These are phyloP conservation scores for Scopulariopsis brevicaulis DNA, from an alignment of 2,329 filamentous ascomycete species.

Conservation along the genomic window DNA sequence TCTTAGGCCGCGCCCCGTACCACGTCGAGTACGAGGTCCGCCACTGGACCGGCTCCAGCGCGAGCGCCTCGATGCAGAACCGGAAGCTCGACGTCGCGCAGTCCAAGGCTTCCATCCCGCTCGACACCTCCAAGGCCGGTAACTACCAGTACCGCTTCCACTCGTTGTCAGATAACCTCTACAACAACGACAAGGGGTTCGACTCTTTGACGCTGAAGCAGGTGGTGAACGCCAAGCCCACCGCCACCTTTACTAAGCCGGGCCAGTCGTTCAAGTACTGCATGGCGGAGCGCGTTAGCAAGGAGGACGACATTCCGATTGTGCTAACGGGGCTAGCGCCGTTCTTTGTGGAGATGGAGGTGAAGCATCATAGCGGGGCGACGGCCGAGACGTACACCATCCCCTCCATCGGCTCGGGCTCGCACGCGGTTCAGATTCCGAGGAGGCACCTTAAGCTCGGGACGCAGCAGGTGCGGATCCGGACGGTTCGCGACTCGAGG, in stretches of 20 bases:
- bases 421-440: slow-evolving; percentile 74
- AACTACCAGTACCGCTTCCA: slow-evolving; percentile 78
- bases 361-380: slow-evolving; percentile 78
- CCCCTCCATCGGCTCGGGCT: slow-evolving; percentile 63
- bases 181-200: slow-evolving; percentile 61
- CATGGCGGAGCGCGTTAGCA: slow-evolving; percentile 60
- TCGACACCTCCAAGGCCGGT: slow-evolving; percentile 79
- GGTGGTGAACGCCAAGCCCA: slow-evolving; percentile 72
- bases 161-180: slow-evolving; percentile 74
- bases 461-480: slow-evolving; percentile 80
- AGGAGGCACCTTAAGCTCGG: slow-evolving; percentile 76
- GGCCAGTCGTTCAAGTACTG: slow-evolving; percentile 96
- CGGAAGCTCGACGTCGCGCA: slow-evolving; percentile 70
- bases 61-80: slow-evolving; percentile 52
- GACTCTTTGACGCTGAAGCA: slow-evolving; percentile 64
- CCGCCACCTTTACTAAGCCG: slow-evolving; percentile 70
- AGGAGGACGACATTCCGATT: slow-evolving; percentile 82
- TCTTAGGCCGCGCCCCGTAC: slow-evolving; percentile 64
- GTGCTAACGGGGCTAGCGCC: slow-evolving; percentile 73
- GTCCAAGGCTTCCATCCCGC: slow-evolving; percentile 63
- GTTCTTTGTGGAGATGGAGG: slow-evolving; percentile 83
- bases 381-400: slow-evolving; percentile 74
- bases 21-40: slow-evolving; percentile 71
- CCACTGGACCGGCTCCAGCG: slow-evolving; percentile 57
- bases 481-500: slow-evolving; percentile 76